phyloP scores from a whole-genome alignment of 805 yeast species.

The Naumovozyma baii region DNA sequence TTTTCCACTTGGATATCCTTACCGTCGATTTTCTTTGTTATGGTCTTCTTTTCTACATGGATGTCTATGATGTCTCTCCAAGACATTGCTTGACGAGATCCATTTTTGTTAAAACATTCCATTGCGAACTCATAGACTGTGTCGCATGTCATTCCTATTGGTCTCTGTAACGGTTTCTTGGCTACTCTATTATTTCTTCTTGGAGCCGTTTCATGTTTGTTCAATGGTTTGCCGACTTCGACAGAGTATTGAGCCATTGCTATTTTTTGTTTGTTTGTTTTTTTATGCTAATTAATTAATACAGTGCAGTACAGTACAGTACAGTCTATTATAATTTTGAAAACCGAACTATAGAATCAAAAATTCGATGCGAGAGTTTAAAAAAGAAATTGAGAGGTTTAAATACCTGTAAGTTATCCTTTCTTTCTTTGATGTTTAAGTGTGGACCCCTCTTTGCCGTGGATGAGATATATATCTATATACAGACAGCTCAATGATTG shows the following conservation, averaged over 20 bases:
- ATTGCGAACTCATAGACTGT: slow-evolving; percentile 63
- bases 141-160: slow-evolving; percentile 51
- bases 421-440: too few species aligned
- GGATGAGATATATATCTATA: too few species aligned
- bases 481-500: too few species aligned
- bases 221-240: slow-evolving; percentile 56
- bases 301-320: background rate
- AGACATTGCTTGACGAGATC: slow-evolving; percentile 51
- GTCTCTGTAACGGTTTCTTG: slow-evolving; percentile 41
- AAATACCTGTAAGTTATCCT: too few species aligned
- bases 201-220: slow-evolving; percentile 73
- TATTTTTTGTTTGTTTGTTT: background rate
- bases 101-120: slow-evolving; percentile 51
- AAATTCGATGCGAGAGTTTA: too few species aligned
- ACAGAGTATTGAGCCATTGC: slow-evolving; percentile 32
- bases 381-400: too few species aligned
- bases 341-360: too few species aligned
- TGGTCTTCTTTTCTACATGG: slow-evolving; percentile 64
- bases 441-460: too few species aligned
- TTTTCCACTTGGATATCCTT: slow-evolving; percentile 63
- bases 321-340: background rate
- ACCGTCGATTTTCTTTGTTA: slow-evolving; percentile 74
- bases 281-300: too few species aligned
- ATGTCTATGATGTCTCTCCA: slow-evolving; percentile 68
- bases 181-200: slow-evolving; percentile 49